Base-by-base conservation (phyloP, 495 filamentous ascomycete species). In the Lepidopterella palustris region DNA sequence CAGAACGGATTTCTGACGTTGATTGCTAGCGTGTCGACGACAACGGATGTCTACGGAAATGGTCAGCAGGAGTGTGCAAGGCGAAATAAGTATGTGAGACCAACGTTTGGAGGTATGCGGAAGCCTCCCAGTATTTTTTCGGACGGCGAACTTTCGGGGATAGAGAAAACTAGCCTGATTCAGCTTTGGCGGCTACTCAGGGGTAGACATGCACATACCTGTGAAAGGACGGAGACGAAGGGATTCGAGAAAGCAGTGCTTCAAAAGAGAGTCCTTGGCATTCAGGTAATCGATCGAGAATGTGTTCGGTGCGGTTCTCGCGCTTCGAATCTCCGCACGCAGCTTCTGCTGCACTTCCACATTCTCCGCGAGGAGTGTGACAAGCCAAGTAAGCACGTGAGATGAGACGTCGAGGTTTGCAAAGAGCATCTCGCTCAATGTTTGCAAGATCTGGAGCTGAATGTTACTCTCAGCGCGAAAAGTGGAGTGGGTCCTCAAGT, bases 361-460 rank as follows among this genome's bases (percentile, higher is more conserved):
- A 62, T 76, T 15, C 0, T 65, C 59, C 3, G 73, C 76, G 0
- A 79, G 62, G 47, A 75, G 70, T 8, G 75, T 48, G 8, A 74
- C 48, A 31, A 59, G 68, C 73, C 73, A 78, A 0, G 73, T 68
- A 2, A 77, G 10, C 3, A 62, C 72, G 18, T 70, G 68, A 5
- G 67, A 67, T 0, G 74, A 74, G 3, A 78, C 74, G 55, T 79
- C 77, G 0, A 79, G 60, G 52, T 79, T 78, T 3, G 73, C 77
- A 60, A 72, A 79, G 2, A 77, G 65, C 56, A 67, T 63, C 60
- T 79, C 77, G 45, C 72, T 72, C 3, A 79, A 3, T 0, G 76
- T 78, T 13, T 78, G 74, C 3, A 70, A 45, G 4, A 73, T 24
- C 55, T 77, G 45, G 20, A 45, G 35, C 20, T 1, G 25, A 4